Base-by-base conservation (phyloP, 768 basidiomycete species). In the Glaciozyma antarctica region DNA sequence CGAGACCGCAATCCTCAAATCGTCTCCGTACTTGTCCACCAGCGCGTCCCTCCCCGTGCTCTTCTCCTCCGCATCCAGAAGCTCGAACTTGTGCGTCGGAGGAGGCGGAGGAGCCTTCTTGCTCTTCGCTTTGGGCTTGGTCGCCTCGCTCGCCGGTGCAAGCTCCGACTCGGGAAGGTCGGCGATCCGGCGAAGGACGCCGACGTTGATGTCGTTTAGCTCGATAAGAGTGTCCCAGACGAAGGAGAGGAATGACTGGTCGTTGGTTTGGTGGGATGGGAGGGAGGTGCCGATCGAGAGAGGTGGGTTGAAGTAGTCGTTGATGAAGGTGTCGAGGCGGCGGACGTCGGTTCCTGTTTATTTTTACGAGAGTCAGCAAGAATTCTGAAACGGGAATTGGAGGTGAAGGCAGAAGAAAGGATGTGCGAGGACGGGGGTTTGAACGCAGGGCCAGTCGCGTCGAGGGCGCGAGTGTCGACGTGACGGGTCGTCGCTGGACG, bases 141-240 rank as follows among this genome's bases (percentile, higher is more conserved):
- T 32, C 53, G 38, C 53, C 32, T 55, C 32, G 53, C 6, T 30
- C 30, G 16, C 32, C 30, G 16, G 4, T 0, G 30, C 53, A 32
- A 5, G 30, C 16, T 43, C 12, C 28, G 32, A n/a, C 5, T 38
- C 56, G 44, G 19, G 55, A 5, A 24, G 28, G 16, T 8, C 38
- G 13, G n/a, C 34, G 21, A 19, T 30, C 9, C 78, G 77, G 60
- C 83, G 80, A 52, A 80, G 78, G 0, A 80, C 82, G 21, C 90
- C 90, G n/a, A 93, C 83, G 49, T 82, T 79, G 45, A 91, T 83
- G 8, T 85, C 85, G 0, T 87, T 83, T 67, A 88, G 85, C 68
- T 84, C 83, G 28, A 86, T 83, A 49, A 93, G 80, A 41, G 88
- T 78, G 0, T 85, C 85, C 88, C 88, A 93, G 24, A 90, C 82